phyloP scores from a whole-genome alignment of 345 rosid species.

The Geranium rotundifolium region DNA sequence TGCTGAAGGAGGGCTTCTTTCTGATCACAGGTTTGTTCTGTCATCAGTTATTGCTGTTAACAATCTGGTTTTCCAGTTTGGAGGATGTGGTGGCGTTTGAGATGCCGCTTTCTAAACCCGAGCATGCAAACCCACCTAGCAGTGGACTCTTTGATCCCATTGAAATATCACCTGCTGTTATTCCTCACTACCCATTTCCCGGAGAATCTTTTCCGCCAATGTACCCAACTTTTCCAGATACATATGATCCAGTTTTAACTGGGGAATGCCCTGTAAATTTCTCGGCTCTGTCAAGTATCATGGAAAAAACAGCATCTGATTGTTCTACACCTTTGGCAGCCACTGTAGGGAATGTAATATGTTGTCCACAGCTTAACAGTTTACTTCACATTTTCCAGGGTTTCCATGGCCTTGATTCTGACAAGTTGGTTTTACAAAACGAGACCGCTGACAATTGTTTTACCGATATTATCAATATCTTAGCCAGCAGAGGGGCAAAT shows the following conservation, averaged over 20 bases:
- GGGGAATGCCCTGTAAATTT: slow-evolving; percentile 87
- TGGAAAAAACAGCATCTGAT: slow-evolving; percentile 71
- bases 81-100: slow-evolving; percentile 47
- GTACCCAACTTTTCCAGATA: slow-evolving; percentile 74
- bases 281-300: slow-evolving; percentile 47
- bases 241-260: slow-evolving; percentile 72
- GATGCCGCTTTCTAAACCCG: slow-evolving; percentile 24
- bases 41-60: slow-evolving; percentile 42
- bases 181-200: slow-evolving; percentile 58
- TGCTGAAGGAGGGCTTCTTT: slow-evolving; percentile 13
- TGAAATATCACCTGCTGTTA: slow-evolving; percentile 75
- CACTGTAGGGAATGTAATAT: slow-evolving; percentile 81
- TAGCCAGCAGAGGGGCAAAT: slow-evolving; percentile 82
- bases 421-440: slow-evolving; percentile 57
- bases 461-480: slow-evolving; percentile 80
- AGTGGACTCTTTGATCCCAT: slow-evolving; percentile 64
- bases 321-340: slow-evolving; percentile 69
- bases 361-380: slow-evolving; percentile 89
- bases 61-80: slow-evolving; percentile 55
- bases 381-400: slow-evolving; percentile 78
- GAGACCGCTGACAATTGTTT: slow-evolving; percentile 82
- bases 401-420: slow-evolving; percentile 39
- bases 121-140: slow-evolving; percentile 61
- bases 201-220: slow-evolving; percentile 55
- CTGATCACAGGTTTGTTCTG: slow-evolving; percentile 45